These are phyloP conservation scores for Gossypium thurberi DNA, from an alignment of 345 rosid species.

Conservation along the genomic window DNA sequence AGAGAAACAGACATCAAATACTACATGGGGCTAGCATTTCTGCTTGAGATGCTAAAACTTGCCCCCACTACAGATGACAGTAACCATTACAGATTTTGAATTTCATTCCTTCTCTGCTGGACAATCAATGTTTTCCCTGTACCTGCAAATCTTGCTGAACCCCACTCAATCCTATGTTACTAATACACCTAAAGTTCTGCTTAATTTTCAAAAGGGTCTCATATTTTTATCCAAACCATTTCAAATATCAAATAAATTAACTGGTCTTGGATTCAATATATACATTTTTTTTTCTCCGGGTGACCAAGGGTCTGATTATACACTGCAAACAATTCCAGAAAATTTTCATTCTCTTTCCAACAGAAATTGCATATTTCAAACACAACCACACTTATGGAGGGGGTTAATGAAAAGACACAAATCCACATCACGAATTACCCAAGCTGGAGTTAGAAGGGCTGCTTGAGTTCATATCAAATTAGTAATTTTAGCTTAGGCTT, in stretches of 20 bases:
- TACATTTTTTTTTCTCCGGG: not conserved
- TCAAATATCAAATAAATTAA: not conserved
- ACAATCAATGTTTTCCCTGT: not conserved
- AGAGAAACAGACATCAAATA: not conserved
- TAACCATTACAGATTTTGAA: not conserved
- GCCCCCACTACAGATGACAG: not conserved
- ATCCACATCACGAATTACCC: not conserved
- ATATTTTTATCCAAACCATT: not conserved
- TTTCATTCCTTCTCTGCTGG: not conserved
- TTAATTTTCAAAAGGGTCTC: not conserved
- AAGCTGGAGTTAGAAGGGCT: not conserved
- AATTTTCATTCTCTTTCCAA: not conserved
- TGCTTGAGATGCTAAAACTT: not conserved
- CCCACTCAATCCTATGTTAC: no score
- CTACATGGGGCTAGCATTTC: not conserved
- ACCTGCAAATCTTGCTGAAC: no score
- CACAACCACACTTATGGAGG: not conserved
- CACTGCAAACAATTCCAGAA: not conserved
- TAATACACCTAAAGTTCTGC: no score
- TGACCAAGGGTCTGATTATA: not conserved
- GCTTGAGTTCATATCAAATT: not conserved
- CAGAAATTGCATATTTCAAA: not conserved
- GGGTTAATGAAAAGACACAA: constrained; percentile 6
- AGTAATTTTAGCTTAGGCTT: constrained; percentile 19
- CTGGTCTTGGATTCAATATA: not conserved